A percentile compares a stretch with the other conserved stretches of the same genome.
These are phyloP conservation scores for Chalaropsis ovoidea DNA, from an alignment of 2,329 filamentous ascomycete species.

Conservation along the genomic window DNA sequence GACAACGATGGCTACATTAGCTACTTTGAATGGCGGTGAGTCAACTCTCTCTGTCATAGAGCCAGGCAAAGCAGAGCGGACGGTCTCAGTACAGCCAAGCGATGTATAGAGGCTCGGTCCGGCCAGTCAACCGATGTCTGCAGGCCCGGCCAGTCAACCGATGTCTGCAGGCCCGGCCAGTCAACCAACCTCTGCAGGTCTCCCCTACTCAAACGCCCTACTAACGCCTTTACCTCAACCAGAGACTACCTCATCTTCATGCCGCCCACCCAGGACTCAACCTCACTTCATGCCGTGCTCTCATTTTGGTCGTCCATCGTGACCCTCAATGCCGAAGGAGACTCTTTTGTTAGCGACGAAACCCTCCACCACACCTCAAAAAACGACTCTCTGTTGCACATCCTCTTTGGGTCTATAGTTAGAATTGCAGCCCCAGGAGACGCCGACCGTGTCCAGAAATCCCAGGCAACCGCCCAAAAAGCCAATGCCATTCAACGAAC, in stretches of 20 bases:
- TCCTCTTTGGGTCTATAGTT: slow-evolving; percentile 66
- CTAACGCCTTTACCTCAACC: slow-evolving; percentile 15
- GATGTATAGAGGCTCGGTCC: background rate
- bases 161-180: background rate
- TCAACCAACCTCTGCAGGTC: no score
- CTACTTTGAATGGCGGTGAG: slow-evolving; percentile 95
- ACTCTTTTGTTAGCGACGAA: slow-evolving; percentile 85
- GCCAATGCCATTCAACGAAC: background rate
- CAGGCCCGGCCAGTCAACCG: background rate
- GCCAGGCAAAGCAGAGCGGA: background rate
- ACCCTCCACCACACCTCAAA: slow-evolving; percentile 91
- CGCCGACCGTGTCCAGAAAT: slow-evolving; percentile 23
- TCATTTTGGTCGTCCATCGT: slow-evolving; percentile 87
- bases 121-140: slow-evolving; percentile 4
- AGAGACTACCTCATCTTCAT: slow-evolving; percentile 94
- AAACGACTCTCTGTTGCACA: slow-evolving; percentile 58
- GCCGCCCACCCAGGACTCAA: slow-evolving; percentile 51
- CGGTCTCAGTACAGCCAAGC: background rate
- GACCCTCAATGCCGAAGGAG: slow-evolving; percentile 84
- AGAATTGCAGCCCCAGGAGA: slow-evolving; percentile 32
- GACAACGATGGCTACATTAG: slow-evolving; percentile 81
- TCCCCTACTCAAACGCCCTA: background rate
- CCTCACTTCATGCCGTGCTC: slow-evolving; percentile 63
- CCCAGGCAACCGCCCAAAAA: slow-evolving; percentile 12
- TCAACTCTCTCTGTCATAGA: slow-evolving; percentile 27